A percentile compares a stretch with the other conserved stretches of the same genome.
phyloP scores from a whole-genome alignment of 768 basidiomycete species.

The Boletus subcaerulescens region DNA sequence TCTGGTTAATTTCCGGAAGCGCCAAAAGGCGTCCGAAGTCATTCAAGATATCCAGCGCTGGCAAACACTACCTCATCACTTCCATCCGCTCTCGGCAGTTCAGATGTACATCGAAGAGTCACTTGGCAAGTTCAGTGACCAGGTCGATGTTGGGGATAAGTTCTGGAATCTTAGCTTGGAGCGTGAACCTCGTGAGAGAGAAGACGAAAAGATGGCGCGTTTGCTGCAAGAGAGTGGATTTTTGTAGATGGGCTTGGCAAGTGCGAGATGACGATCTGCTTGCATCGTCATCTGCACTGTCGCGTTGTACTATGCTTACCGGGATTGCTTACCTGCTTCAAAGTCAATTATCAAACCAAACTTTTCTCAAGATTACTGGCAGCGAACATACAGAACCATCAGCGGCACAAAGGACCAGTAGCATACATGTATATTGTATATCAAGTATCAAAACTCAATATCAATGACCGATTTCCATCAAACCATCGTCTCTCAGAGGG shows the following conservation, averaged over 20 bases:
- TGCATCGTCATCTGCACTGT: constrained; percentile 6
- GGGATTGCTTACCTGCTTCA: constrained; percentile 13
- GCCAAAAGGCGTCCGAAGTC: constrained; percentile 93
- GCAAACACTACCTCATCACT: constrained; percentile 89
- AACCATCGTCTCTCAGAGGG: background rate
- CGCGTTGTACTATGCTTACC: constrained; percentile 23
- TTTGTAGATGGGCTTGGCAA: constrained; percentile 40
- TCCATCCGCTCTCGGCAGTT: constrained; percentile 63
- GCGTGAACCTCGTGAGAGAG: constrained; percentile 90
- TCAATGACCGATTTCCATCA: background rate
- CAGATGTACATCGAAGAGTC: constrained; percentile 76
- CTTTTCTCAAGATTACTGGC: background rate
- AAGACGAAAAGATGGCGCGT: constrained; percentile 95
- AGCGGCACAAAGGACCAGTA: background rate
- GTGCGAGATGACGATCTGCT: background rate
- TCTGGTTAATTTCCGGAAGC: constrained; percentile 94
- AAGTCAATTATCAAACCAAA: background rate
- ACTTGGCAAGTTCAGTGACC: constrained; percentile 67
- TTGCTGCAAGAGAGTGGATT: constrained; percentile 87
- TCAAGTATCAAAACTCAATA: background rate
- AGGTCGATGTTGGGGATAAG: constrained; percentile 64
- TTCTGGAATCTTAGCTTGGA: constrained; percentile 86
- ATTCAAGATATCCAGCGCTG: constrained; percentile 96
- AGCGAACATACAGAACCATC: background rate
- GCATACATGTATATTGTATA: background rate